These are phyloP conservation scores for Phytophthora pisi DNA, from an alignment of 352 stramenopile species.

Conservation along the genomic window DNA sequence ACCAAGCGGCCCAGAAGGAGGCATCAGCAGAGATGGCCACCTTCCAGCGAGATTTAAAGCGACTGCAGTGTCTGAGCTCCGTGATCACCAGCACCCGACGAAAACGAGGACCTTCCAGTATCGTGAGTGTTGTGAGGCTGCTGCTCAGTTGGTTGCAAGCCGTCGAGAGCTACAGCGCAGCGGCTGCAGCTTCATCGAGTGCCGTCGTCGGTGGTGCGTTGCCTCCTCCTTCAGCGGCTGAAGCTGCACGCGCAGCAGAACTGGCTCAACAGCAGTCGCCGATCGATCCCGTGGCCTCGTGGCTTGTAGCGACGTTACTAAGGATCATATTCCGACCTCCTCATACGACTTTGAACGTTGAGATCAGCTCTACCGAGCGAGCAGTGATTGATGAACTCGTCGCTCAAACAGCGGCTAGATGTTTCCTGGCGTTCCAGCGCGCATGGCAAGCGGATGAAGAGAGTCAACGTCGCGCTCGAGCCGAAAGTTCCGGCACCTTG, in stretches of 20 bases:
- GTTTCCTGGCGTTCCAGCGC: conserved; percentile 44
- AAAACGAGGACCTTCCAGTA: conserved; percentile 11
- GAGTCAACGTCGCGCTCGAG: conserved; percentile 33
- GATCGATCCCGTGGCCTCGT: conserved; percentile 38
- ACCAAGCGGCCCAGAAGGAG: not conserved
- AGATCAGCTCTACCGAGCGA: conserved; percentile 18
- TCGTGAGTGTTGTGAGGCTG: conserved; percentile 23
- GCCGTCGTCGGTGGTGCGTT: not conserved
- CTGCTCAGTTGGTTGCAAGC: conserved; percentile 49
- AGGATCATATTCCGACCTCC: conserved; percentile 32
- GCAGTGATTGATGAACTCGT: conserved; percentile 24
- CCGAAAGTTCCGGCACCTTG: conserved; percentile 46
- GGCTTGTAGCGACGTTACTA: conserved; percentile 56
- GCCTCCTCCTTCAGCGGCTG: conserved; percentile 12
- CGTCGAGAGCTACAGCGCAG: conserved; percentile 40
- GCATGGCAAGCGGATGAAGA: conserved; percentile 57
- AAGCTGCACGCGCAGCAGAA: conserved; percentile 19
- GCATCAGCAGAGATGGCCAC: not conserved
- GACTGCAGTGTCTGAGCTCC: conserved; percentile 39
- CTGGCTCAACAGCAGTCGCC: conserved; percentile 21
- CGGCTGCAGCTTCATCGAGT: conserved; percentile 16
- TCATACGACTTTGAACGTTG: conserved; percentile 6
- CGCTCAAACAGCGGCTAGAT: conserved; percentile 2
- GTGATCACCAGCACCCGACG: conserved; percentile 20
- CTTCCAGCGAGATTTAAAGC: conserved; percentile 33